phyloP scores from a whole-genome alignment of 73 alveolate species.

The Halteria grandinella region DNA sequence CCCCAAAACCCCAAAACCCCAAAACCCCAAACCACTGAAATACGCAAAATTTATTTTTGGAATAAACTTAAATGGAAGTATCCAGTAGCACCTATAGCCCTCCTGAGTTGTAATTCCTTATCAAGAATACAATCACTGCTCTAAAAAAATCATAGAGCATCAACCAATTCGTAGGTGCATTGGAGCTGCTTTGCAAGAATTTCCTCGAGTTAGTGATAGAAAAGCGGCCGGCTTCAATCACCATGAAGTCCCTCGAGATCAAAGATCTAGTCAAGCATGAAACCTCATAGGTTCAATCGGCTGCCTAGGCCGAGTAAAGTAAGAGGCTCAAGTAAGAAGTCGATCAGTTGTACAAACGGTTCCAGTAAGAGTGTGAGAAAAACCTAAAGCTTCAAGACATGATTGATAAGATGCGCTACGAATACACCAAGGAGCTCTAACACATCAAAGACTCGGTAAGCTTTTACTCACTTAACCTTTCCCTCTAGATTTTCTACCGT shows the following conservation, averaged over 20 bases:
- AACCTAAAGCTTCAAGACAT: constrained; percentile 5
- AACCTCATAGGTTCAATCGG: neutral
- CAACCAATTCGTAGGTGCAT: too few species aligned
- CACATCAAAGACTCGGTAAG: constrained; percentile 26
- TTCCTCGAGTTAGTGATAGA: constrained; percentile 5
- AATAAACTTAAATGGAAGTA: too few species aligned
- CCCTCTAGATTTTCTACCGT: neutral
- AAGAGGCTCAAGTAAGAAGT: neutral
- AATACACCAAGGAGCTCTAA: constrained; percentile 34
- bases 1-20: too few species aligned
- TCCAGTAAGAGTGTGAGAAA: neutral
- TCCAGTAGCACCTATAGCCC: too few species aligned
- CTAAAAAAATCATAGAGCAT: too few species aligned
- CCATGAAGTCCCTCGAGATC: constrained; percentile 20
- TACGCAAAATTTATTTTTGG: too few species aligned
- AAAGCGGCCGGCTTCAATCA: neutral
- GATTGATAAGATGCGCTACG: constrained; percentile 2
- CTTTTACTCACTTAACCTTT: neutral
- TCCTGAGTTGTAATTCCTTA: too few species aligned
- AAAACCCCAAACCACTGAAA: too few species aligned
- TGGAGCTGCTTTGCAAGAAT: constrained; percentile 38
- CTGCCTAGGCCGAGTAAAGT: neutral
- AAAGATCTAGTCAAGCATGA: constrained; percentile 32
- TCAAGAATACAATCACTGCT: too few species aligned
- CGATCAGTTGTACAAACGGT: constrained; percentile 1